Percentiles rank a stretch among this genome's conserved stretches.
Conservation (phyloP, 2,329 filamentous ascomycete genomes). For the Phialophora tarda region DNA sequence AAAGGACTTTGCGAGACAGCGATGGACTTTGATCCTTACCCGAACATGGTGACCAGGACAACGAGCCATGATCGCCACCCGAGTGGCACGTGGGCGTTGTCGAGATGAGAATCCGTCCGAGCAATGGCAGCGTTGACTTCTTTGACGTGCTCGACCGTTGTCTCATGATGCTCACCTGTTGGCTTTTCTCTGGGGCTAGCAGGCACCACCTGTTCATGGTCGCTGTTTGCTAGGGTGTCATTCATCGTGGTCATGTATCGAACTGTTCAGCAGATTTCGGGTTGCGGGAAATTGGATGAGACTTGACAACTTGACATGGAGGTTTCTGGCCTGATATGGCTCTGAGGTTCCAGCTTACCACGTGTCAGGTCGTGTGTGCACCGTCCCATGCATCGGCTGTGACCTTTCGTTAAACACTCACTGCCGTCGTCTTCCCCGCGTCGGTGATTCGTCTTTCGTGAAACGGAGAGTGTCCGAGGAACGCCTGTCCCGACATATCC, state of each 20-base stretch:
- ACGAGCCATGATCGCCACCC: conserved; percentile 44
- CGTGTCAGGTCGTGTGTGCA: background rate
- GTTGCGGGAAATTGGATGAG: background rate
- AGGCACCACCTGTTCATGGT: conserved; percentile 12
- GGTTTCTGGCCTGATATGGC: background rate
- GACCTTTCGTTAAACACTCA: background rate
- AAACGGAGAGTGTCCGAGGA: conserved; percentile 6
- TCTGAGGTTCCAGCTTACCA: background rate
- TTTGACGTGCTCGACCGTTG: conserved; percentile 12
- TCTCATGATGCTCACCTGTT: conserved; percentile 11
- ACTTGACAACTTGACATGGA: background rate
- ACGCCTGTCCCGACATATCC: background rate
- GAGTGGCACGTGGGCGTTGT: conserved; percentile 4
- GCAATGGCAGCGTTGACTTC: conserved; percentile 19
- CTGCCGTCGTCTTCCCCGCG: conserved; percentile 4
- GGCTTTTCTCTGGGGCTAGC: conserved; percentile 2
- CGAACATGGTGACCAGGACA: conserved; percentile 58
- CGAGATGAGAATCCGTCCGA: conserved; percentile 12
- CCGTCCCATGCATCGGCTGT: background rate
- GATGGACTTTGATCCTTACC: conserved; percentile 17
- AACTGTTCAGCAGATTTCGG: background rate
- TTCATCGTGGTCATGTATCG: conserved; percentile 5
- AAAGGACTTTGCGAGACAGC: background rate
- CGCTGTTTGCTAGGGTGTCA: background rate
- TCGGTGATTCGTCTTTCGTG: background rate